These are phyloP conservation scores for Calcarisporium arbuscula DNA, from an alignment of 2,329 filamentous ascomycete species.

Conservation along the genomic window DNA sequence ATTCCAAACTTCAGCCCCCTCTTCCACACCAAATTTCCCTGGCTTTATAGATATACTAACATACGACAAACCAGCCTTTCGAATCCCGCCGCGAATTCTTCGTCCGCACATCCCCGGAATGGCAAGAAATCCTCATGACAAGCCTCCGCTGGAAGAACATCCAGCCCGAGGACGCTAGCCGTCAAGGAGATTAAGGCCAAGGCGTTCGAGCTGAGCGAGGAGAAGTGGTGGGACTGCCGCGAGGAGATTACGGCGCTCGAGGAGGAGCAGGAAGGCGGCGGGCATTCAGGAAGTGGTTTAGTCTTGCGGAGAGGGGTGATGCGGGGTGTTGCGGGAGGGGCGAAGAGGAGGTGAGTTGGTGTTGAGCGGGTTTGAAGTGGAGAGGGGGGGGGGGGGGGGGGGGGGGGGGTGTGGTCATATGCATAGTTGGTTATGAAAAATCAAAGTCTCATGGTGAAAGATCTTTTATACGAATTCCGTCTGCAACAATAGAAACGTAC, in stretches of 20 bases:
- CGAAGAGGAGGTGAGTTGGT: conserved; percentile 22
- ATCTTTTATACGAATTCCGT: no score
- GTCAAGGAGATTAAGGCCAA: conserved; percentile 90
- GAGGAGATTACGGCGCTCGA: conserved; percentile 89
- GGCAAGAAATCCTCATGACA: conserved; percentile 82
- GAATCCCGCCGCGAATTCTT: conserved; percentile 92
- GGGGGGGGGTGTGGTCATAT: no score
- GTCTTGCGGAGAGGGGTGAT: conserved; percentile 66
- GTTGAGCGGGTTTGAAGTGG: not conserved
- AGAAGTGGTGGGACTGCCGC: conserved; percentile 97
- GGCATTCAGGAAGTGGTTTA: conserved; percentile 94
- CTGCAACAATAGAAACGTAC: no score
- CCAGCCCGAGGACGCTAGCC: conserved; percentile 59
- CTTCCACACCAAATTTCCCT: not conserved
- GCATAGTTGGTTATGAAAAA: no score
- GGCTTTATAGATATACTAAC: no score
- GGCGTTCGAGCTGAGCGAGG: conserved; percentile 86
- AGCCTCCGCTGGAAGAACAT: conserved; percentile 63
- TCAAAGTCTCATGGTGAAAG: no score
- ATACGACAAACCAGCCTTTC: conserved; percentile 59
- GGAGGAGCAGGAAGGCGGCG: conserved; percentile 90
- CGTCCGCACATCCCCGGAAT: conserved; percentile 75
- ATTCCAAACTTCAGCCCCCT: no score
- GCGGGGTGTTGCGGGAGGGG: conserved; percentile 33
- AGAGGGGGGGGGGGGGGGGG: not conserved